Conservation (phyloP, 202 grass and related monocot genomes). For the Zizania palustris region DNA sequence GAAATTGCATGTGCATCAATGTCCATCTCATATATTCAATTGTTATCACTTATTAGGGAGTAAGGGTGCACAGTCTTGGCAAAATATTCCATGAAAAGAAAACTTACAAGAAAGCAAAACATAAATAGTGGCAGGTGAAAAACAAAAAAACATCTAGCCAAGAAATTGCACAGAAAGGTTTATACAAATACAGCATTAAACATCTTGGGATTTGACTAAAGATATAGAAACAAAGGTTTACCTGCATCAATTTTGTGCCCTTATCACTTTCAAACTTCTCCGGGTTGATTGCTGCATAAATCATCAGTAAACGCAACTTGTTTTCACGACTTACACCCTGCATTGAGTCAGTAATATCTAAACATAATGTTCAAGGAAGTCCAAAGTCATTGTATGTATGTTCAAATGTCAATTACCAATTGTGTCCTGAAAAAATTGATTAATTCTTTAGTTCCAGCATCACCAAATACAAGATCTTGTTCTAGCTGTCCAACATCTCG, state of each 20-base stretch:
- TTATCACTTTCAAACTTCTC: conserved; percentile 79
- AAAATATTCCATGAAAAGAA: conserved; percentile 22
- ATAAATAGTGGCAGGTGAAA: conserved; percentile 8
- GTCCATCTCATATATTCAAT: conserved; percentile 12
- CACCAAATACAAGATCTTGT: conserved; percentile 82
- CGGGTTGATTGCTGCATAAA: conserved; percentile 75
- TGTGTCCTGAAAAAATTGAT: conserved; percentile 77
- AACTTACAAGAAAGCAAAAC: conserved; percentile 10
- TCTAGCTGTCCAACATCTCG: conserved; percentile 77
- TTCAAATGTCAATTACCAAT: conserved; percentile 51
- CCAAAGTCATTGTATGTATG: background rate
- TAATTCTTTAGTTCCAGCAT: conserved; percentile 81
- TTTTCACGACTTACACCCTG: conserved; percentile 72
- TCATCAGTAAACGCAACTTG: conserved; percentile 75
- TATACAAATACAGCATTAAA: background rate
- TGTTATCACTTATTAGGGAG: background rate
- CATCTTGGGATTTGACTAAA: background rate
- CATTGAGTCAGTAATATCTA: conserved; percentile 26
- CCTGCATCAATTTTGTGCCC: conserved; percentile 76
- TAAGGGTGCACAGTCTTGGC: background rate
- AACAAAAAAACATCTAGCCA: background rate
- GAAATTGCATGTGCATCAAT: background rate
- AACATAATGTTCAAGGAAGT: conserved; percentile 17
- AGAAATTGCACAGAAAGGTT: conserved; percentile 1
- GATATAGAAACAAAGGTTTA: conserved; percentile 43